Evolutionary conservation across 345 rosid genomes (phyloP).

Genomic region (Odontarrhena argentea): DNA sequence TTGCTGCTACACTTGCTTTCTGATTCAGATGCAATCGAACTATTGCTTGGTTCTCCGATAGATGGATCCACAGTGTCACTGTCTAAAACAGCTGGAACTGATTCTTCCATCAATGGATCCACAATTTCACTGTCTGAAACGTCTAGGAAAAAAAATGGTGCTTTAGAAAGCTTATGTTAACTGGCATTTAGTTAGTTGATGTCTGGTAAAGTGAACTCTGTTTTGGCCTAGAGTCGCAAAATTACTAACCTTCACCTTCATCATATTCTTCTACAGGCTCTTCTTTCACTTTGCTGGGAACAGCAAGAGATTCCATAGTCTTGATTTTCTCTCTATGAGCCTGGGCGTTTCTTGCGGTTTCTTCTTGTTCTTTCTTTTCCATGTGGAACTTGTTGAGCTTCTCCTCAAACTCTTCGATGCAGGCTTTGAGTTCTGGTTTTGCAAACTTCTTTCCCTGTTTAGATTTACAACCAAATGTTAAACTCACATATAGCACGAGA

Average conservation of each 20-base stretch:
- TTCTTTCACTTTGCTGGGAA: constrained; percentile 48
- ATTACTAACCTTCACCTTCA: constrained; percentile 56
- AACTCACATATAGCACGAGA: constrained; percentile 24
- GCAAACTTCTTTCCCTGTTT: constrained; percentile 90
- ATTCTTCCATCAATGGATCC: constrained; percentile 49
- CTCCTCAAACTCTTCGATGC: constrained; percentile 97
- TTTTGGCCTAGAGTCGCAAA: neutral
- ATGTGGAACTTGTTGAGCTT: constrained; percentile 79
- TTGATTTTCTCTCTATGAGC: constrained; percentile 67
- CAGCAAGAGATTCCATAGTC: constrained; percentile 46
- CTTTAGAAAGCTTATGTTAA: constrained; percentile 8
- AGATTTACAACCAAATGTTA: constrained; percentile 31
- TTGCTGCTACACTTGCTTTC: too few species aligned
- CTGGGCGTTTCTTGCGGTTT: constrained; percentile 84
- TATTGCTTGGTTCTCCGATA: constrained; percentile 38
- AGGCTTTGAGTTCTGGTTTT: constrained; percentile 84
- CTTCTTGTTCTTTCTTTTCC: constrained; percentile 96
- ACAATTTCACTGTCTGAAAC: constrained; percentile 58
- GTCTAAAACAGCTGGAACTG: constrained; percentile 42
- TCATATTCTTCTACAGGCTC: constrained; percentile 51
- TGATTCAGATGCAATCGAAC: constrained; percentile 6
- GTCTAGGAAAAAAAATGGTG: constrained; percentile 11
- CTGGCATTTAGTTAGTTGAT: constrained; percentile 10
- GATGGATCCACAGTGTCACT: constrained; percentile 57
- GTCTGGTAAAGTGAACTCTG: constrained; percentile 15